Conservation (phyloP, 1,284 basidiomycete species). For the Inonotus obliquus region DNA sequence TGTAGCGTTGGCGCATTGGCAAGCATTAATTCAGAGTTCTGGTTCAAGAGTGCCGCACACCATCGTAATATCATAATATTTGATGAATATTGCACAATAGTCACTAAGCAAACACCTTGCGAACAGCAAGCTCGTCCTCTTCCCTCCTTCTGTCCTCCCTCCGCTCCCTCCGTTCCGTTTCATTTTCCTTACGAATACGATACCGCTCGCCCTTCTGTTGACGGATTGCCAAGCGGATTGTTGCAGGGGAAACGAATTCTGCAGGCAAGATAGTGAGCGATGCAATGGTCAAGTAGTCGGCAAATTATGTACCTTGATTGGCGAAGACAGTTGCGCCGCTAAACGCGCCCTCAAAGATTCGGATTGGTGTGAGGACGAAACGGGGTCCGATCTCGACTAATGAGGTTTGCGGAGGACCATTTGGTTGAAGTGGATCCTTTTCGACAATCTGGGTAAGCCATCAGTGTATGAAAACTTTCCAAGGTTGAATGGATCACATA, state of each 20-base stretch:
- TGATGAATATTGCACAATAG: not conserved
- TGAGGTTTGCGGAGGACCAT: slow-evolving; percentile 70
- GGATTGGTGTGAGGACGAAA: slow-evolving; percentile 95
- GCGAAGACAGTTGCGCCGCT: slow-evolving; percentile 94
- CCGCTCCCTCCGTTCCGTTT: slow-evolving; percentile 63
- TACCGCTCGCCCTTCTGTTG: slow-evolving; percentile 80
- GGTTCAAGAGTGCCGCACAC: not conserved
- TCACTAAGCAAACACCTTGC: slow-evolving; percentile 82
- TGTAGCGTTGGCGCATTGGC: not conserved
- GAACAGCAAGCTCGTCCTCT: slow-evolving; percentile 80
- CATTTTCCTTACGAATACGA: slow-evolving; percentile 72
- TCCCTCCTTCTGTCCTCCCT: slow-evolving; percentile 60
- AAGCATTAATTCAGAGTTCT: not conserved
- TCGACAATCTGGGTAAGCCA: slow-evolving; percentile 58
- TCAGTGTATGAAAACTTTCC: not conserved
- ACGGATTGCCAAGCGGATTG: slow-evolving; percentile 69
- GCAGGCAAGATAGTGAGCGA: slow-evolving; percentile 8
- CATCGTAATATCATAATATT: not conserved
- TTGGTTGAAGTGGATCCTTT: slow-evolving; percentile 73
- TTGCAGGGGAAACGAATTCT: slow-evolving; percentile 91
- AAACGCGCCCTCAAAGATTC: slow-evolving; percentile 98
- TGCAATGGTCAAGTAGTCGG: slow-evolving; percentile 10
- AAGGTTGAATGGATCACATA: slow-evolving; percentile 29
- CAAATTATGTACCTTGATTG: slow-evolving; percentile 71
- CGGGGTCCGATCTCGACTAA: slow-evolving; percentile 95